Conservation (phyloP, 768 basidiomycete species). For the Hemileccinum impolitum region DNA sequence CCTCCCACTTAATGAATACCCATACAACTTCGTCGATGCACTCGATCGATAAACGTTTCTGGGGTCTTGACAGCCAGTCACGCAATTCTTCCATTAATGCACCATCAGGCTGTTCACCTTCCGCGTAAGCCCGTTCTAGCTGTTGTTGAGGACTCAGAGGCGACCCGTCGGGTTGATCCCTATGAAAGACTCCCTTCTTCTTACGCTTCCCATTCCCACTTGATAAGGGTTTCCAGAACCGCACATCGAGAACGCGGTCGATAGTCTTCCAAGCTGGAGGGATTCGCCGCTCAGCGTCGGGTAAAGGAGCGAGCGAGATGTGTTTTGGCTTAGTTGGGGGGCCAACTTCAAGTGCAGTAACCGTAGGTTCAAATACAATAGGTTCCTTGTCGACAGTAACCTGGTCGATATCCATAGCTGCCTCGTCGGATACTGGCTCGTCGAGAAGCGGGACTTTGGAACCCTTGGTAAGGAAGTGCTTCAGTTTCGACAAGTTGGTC, state of each 20-base stretch:
- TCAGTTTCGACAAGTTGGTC: slow-evolving; percentile 62
- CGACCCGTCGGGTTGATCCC: slow-evolving; percentile 29
- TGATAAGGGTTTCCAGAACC: slow-evolving; percentile 52
- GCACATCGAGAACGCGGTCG: slow-evolving; percentile 87
- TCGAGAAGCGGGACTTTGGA: slow-evolving; percentile 64
- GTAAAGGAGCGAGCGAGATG: slow-evolving; percentile 39
- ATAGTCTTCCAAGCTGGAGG: slow-evolving; percentile 82
- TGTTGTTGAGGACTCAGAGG: slow-evolving; percentile 22
- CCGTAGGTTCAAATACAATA: slow-evolving; percentile 41
- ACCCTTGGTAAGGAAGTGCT: slow-evolving; percentile 71
- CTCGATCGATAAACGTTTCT: slow-evolving; percentile 36
- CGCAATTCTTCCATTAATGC: slow-evolving; percentile 56
- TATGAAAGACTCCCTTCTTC: slow-evolving; percentile 18
- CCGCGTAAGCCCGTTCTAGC: slow-evolving; percentile 41
- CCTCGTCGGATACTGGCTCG: slow-evolving; percentile 35
- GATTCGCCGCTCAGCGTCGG: slow-evolving; percentile 72
- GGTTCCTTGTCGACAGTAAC: slow-evolving; percentile 17
- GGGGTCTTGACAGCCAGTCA: slow-evolving; percentile 48
- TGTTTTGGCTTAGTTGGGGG: slow-evolving; percentile 27
- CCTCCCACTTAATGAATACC: slow-evolving; percentile 91
- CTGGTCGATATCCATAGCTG: slow-evolving; percentile 27
- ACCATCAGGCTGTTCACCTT: slow-evolving; percentile 62
- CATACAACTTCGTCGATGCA: slow-evolving; percentile 66
- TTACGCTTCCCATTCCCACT: slow-evolving; percentile 9
- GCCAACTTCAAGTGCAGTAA: slow-evolving; percentile 34